These are phyloP conservation scores for Elsinoe batatas DNA, from an alignment of 2,329 filamentous ascomycete genomes.

Conservation along the genomic window DNA sequence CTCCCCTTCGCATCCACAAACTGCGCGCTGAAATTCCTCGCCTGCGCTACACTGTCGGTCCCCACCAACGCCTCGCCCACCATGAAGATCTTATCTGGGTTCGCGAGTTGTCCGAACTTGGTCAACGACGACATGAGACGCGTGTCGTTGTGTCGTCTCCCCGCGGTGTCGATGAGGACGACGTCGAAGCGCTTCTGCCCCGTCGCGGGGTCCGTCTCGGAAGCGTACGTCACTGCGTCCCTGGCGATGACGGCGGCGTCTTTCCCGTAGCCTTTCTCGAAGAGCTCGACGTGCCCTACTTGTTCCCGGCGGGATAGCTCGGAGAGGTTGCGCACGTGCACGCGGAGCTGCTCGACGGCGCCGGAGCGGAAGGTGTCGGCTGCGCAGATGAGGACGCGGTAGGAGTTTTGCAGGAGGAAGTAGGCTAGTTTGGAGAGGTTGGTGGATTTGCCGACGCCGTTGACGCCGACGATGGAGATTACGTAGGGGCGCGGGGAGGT, in stretches of 20 bases:
- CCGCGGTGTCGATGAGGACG: conserved; percentile 92
- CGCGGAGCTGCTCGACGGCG: conserved; percentile 90
- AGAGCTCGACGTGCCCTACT: conserved; percentile 71
- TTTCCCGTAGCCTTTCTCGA: conserved; percentile 95
- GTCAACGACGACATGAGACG: conserved; percentile 93
- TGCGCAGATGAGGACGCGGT: conserved; percentile 85
- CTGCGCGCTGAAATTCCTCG: conserved; percentile 87
- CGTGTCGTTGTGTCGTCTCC: conserved; percentile 88
- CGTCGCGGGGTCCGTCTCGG: conserved; percentile 45
- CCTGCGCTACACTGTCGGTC: conserved; percentile 89
- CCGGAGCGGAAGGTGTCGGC: conserved; percentile 96
- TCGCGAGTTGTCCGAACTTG: conserved; percentile 92
- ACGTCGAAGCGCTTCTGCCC: conserved; percentile 57
- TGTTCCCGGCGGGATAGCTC: conserved; percentile 80
- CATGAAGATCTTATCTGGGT: conserved; percentile 98
- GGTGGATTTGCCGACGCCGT: conserved; percentile 95
- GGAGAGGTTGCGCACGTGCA: conserved; percentile 87
- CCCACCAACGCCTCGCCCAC: conserved; percentile 88
- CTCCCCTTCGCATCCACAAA: conserved; percentile 44
- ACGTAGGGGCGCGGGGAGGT: conserved; percentile 75
- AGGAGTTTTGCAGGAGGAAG: conserved; percentile 94
- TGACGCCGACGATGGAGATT: conserved; percentile 96
- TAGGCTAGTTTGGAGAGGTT: conserved; percentile 97
- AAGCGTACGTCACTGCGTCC: conserved; percentile 77
- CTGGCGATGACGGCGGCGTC: conserved; percentile 92